phyloP scores from a whole-genome alignment of 2,329 filamentous ascomycete genomes.

The Cladosporium oxysporum region DNA sequence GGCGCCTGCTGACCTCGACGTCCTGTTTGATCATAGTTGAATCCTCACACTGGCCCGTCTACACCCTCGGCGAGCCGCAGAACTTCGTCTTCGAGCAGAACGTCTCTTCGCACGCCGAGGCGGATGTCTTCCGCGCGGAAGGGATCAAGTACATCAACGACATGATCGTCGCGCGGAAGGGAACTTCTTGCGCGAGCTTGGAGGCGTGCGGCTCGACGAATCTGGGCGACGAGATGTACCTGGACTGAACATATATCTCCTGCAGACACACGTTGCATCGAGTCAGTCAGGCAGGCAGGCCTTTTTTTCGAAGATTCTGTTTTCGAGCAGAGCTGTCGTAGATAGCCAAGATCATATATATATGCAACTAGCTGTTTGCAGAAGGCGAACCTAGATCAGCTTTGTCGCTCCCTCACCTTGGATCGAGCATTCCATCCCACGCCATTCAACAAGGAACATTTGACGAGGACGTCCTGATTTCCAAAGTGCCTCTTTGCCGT shows the following conservation, averaged over 20 bases:
- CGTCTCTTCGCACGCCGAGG: constrained; percentile 39
- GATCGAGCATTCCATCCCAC: no score
- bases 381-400: no score
- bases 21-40: constrained; percentile 20
- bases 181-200: constrained; percentile 17
- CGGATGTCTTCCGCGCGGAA: constrained; percentile 46
- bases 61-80: constrained; percentile 38
- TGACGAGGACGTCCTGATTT: no score
- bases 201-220: background rate
- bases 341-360: no score
- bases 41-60: constrained; percentile 42
- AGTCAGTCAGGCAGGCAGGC: no score
- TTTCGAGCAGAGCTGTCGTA: no score
- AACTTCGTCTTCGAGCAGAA: constrained; percentile 53
- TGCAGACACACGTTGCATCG: no score
- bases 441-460: no score
- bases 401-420: no score
- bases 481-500: no score
- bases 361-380: no score
- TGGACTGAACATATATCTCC: background rate
- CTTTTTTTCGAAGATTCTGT: no score
- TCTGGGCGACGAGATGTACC: constrained; percentile 10
- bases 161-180: constrained; percentile 29
- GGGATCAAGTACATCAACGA: constrained; percentile 46
- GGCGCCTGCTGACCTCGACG: constrained; percentile 22